A percentile compares a stretch with the other conserved stretches of the same genome.
phyloP scores from a whole-genome alignment of 495 filamentous ascomycete genomes.

The Elaphomyces granulatus region DNA sequence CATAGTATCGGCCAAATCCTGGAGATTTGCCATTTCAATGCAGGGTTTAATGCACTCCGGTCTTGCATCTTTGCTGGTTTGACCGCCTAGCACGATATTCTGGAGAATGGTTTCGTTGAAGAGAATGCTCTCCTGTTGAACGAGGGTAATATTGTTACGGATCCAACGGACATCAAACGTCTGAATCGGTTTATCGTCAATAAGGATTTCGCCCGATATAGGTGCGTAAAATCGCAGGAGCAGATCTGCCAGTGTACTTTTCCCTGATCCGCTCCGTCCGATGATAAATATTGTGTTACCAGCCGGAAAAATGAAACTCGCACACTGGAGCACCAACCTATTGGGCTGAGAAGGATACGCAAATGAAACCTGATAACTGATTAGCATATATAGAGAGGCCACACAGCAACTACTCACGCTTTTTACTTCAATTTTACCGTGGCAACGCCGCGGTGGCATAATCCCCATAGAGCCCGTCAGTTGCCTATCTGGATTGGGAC shows the following conservation, averaged over 20 bases:
- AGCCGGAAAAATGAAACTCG: conserved; percentile 52
- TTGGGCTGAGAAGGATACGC: conserved; percentile 64
- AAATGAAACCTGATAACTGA: conserved; percentile 51
- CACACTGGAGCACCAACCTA: conserved; percentile 42
- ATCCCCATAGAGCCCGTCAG: conserved; percentile 9
- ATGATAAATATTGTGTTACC: conserved; percentile 70
- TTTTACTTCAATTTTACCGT: conserved; percentile 54
- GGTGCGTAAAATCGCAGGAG: conserved; percentile 65
- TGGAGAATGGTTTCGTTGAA: conserved; percentile 71
- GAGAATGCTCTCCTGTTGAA: conserved; percentile 70
- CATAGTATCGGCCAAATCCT: conserved; percentile 53
- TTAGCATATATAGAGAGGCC: not conserved
- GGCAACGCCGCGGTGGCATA: conserved; percentile 19
- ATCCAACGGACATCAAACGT: conserved; percentile 57
- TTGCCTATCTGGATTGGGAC: conserved; percentile 2
- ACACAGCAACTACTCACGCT: conserved; percentile 38
- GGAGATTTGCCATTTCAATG: conserved; percentile 51
- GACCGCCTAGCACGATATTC: conserved; percentile 68
- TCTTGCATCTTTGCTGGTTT: conserved; percentile 32
- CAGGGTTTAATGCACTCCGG: conserved; percentile 39
- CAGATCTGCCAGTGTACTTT: conserved; percentile 76
- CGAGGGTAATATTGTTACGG: conserved; percentile 60
- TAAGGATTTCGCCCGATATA: conserved; percentile 44
- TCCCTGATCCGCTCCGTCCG: conserved; percentile 81
- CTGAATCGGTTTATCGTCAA: conserved; percentile 54